Evolutionary conservation across 2,329 filamentous ascomycete genomes (phyloP).

Genomic region (Stagonosporopsis cucurbitacearum): DNA sequence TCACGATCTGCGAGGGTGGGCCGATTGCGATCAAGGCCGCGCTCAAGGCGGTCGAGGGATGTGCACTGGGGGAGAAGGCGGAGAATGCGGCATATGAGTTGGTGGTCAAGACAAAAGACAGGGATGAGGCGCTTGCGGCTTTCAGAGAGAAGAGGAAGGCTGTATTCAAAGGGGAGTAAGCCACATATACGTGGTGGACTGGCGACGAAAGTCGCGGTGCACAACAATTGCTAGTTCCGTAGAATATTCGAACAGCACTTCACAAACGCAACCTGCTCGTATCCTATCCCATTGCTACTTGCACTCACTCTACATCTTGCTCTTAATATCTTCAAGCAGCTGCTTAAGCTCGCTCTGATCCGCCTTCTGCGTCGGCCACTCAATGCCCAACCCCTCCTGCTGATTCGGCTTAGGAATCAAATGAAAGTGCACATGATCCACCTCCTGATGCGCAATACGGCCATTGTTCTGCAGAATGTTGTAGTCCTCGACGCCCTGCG

Average conservation of each 20-base stretch:
- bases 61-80: slow-evolving; percentile 69
- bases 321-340: slow-evolving; percentile 81
- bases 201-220: too few relatives aligned
- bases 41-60: slow-evolving; percentile 77
- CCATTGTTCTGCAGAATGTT: slow-evolving; percentile 98
- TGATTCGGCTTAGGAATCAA: slow-evolving; percentile 96
- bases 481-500: slow-evolving; percentile 79
- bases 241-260: not conserved
- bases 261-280: not conserved
- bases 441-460: slow-evolving; percentile 84
- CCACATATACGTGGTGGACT: not conserved
- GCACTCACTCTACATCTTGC: slow-evolving; percentile 72
- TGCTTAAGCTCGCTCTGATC: slow-evolving; percentile 86
- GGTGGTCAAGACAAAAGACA: slow-evolving; percentile 83
- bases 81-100: slow-evolving; percentile 87
- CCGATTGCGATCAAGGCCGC: slow-evolving; percentile 83
- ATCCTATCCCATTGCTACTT: not conserved
- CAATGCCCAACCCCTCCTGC: slow-evolving; percentile 76
- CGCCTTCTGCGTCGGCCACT: slow-evolving; percentile 76
- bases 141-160: slow-evolving; percentile 80
- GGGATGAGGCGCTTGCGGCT: slow-evolving; percentile 84
- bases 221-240: too few relatives aligned
- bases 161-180: slow-evolving; percentile 63
- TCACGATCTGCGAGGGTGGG: slow-evolving; percentile 87
- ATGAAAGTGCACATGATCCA: slow-evolving; percentile 95